Evolutionary conservation across 2,329 filamentous ascomycete genomes (phyloP).

Genomic region (Ploettnerulaceae sp.): DNA sequence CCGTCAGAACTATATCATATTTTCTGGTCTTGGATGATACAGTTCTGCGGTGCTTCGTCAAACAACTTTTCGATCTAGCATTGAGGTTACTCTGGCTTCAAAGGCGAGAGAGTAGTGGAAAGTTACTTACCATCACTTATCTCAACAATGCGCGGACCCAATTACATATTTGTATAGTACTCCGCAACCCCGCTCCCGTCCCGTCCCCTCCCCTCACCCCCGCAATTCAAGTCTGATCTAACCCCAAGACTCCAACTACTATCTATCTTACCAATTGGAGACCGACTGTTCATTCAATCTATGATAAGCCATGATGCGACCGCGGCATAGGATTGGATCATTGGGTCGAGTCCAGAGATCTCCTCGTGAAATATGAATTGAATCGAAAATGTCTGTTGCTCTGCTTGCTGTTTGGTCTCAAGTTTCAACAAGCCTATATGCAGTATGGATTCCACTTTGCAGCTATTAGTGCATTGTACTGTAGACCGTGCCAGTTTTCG

Average conservation of each 20-base stretch:
- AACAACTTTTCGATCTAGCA: conserved; percentile 25
- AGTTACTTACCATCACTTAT: no score
- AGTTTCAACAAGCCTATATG: conserved; percentile 33
- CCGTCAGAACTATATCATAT: conserved; percentile 27
- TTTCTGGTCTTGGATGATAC: conserved; percentile 17
- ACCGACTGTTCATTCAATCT: no score
- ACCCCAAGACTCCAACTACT: no score
- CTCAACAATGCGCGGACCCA: no score
- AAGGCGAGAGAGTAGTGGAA: conserved; percentile 24
- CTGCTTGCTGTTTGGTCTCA: conserved; percentile 16
- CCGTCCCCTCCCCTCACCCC: not conserved
- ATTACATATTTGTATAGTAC: no score
- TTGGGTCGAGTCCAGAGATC: no score
- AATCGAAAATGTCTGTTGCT: conserved; percentile 17
- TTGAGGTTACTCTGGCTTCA: conserved; percentile 21
- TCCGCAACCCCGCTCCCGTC: not conserved
- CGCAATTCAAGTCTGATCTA: not conserved
- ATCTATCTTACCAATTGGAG: no score
- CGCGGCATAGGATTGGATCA: no score
- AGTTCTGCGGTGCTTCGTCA: conserved; percentile 23
- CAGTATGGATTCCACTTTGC: conserved; percentile 49
- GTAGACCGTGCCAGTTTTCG: conserved; percentile 49
- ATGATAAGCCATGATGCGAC: no score
- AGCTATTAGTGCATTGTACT: conserved; percentile 41
- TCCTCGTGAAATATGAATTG: no score